These are phyloP conservation scores for Hypomontagnella submonticulosa DNA, from an alignment of 495 filamentous ascomycete species.

Conservation along the genomic window DNA sequence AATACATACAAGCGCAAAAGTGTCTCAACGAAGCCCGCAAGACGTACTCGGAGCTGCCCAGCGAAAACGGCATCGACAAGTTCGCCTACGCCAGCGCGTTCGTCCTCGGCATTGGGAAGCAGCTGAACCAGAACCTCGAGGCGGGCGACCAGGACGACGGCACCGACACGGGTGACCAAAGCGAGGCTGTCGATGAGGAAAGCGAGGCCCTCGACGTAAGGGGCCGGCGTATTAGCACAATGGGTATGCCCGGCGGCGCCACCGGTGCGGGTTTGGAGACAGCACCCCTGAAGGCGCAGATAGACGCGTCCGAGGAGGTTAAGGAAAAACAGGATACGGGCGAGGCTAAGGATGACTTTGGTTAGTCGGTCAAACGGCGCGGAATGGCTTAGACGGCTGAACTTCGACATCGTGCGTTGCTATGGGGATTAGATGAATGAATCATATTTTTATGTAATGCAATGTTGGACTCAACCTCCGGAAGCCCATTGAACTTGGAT, in stretches of 20 bases:
- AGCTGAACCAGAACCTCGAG: conserved; percentile 65
- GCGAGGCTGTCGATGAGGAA: conserved; percentile 67
- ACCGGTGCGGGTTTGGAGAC: conserved; percentile 56
- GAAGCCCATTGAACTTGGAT: too few relatives aligned
- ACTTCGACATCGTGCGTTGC: not conserved
- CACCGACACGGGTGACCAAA: conserved; percentile 47
- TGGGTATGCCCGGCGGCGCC: conserved; percentile 46
- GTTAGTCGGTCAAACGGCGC: conserved; percentile 22
- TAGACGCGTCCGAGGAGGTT: conserved; percentile 30
- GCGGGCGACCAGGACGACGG: conserved; percentile 51
- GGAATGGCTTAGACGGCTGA: conserved; percentile 2
- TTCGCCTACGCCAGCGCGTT: conserved; percentile 71
- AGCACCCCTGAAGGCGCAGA: conserved; percentile 54
- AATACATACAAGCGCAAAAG: conserved; percentile 73
- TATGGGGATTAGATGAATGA: conserved; percentile 4
- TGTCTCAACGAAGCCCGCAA: conserved; percentile 76
- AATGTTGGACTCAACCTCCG: not conserved
- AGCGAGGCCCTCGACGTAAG: conserved; percentile 63
- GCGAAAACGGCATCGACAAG: conserved; percentile 63
- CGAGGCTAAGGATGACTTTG: conserved; percentile 40
- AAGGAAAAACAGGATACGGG: conserved; percentile 32
- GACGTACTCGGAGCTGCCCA: conserved; percentile 71
- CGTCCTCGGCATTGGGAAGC: conserved; percentile 68
- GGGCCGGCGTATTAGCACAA: conserved; percentile 57
- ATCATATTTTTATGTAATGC: conserved; percentile 17